Conservation (phyloP, 2,329 filamentous ascomycete genomes). For the Colletotrichum phormii region DNA sequence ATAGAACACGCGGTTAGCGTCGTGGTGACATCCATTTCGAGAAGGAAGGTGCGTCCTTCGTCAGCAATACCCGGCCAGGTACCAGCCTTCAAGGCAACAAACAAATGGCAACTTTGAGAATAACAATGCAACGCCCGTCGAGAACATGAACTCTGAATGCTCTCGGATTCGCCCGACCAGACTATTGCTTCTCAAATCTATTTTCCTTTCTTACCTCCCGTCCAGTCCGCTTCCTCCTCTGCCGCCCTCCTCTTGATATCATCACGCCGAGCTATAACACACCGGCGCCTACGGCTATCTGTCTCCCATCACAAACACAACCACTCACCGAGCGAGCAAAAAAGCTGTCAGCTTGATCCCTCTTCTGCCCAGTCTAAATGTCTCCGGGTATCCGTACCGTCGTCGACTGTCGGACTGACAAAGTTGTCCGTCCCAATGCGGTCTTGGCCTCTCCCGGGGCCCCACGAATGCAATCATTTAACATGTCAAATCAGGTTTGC, state of each 20-base stretch:
- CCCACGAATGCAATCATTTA: slow-evolving; percentile 12
- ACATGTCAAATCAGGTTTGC: slow-evolving; percentile 18
- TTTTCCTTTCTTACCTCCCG: slow-evolving; percentile 7
- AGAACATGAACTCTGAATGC: background rate
- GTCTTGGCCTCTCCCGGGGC: slow-evolving; percentile 10
- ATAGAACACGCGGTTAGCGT: slow-evolving; percentile 27
- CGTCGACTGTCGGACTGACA: slow-evolving; percentile 3
- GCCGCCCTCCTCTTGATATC: background rate
- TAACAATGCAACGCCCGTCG: background rate
- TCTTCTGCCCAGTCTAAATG: background rate
- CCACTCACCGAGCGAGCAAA: background rate
- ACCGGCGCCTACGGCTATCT: background rate
- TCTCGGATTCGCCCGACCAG: background rate
- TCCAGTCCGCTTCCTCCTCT: background rate
- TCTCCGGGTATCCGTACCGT: background rate
- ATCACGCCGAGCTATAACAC: background rate
- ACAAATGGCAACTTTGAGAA: slow-evolving; percentile 15
- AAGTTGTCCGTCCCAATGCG: background rate
- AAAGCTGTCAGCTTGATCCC: background rate
- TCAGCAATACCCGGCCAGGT: background rate
- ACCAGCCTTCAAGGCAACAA: slow-evolving; percentile 3
- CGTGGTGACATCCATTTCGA: slow-evolving; percentile 33
- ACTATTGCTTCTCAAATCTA: background rate
- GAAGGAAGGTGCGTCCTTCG: slow-evolving; percentile 14
- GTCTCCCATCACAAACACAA: background rate